Percentiles rank a stretch among this genome's conserved stretches.
Evolutionary conservation across 805 yeast genomes (phyloP).

Genomic region (Kuraishia piskuri): DNA sequence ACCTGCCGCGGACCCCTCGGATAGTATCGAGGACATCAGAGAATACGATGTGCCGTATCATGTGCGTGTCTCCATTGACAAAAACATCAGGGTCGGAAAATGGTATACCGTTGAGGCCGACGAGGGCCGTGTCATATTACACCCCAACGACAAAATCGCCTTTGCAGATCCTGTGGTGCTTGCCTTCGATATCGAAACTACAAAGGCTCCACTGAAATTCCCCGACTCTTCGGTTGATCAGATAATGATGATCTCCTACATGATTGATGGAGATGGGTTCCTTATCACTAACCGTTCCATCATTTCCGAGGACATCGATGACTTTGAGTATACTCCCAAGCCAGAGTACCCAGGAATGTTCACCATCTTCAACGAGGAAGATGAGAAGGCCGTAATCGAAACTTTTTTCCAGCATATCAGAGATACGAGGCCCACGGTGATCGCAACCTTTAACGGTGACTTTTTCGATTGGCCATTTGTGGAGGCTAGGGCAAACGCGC

Average conservation of each 20-base stretch:
- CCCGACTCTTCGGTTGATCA: slow-evolving; percentile 90
- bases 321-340: slow-evolving; percentile 94
- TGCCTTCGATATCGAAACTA: slow-evolving; percentile 97
- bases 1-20: slow-evolving; percentile 42
- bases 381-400: slow-evolving; percentile 66
- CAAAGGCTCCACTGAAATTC: slow-evolving; percentile 91
- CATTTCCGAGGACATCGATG: slow-evolving; percentile 89
- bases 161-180: slow-evolving; percentile 96
- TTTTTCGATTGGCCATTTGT: slow-evolving; percentile 99
- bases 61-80: slow-evolving; percentile 92
- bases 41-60: slow-evolving; percentile 97
- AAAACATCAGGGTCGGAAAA: slow-evolving; percentile 81
- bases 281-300: slow-evolving; percentile 91
- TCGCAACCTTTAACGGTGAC: slow-evolving; percentile 97
- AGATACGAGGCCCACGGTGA: slow-evolving; percentile 89
- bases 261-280: slow-evolving; percentile 97
- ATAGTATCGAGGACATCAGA: slow-evolving; percentile 67
- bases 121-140: slow-evolving; percentile 43
- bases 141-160: slow-evolving; percentile 66
- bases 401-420: slow-evolving; percentile 86
- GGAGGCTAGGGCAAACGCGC: slow-evolving; percentile 75
- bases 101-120: slow-evolving; percentile 81
- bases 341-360: slow-evolving; percentile 92
- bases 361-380: slow-evolving; percentile 81
- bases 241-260: slow-evolving; percentile 97